A percentile compares a stretch with the other conserved stretches of the same genome.
Conservation (phyloP, 2,329 filamentous ascomycete genomes). For the Cephalotrichum gorgonifer region DNA sequence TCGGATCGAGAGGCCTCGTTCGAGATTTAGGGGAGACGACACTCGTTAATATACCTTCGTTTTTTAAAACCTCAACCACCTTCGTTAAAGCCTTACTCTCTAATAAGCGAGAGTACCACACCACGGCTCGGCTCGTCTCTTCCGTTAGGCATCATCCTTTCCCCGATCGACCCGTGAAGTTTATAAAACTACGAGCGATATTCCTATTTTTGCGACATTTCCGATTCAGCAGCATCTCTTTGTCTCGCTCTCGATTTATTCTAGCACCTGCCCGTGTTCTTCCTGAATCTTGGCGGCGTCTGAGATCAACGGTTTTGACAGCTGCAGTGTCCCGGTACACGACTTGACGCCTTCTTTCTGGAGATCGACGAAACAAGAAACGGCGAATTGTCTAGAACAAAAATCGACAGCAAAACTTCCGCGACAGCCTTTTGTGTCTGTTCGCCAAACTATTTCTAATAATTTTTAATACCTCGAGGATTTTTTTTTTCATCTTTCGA, state of each 20-base stretch:
- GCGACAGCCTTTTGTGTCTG: background rate
- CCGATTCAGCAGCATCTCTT: background rate
- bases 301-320: background rate
- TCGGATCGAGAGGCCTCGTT: no score
- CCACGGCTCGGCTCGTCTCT: no score
- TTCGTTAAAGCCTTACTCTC: no score
- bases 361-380: background rate
- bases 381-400: background rate
- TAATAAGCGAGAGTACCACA: no score
- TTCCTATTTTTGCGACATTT: no score
- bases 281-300: background rate
- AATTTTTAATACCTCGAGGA: conserved; percentile 1
- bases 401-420: background rate
- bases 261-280: background rate
- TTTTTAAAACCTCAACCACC: no score
- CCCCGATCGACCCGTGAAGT: no score
- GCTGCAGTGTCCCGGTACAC: background rate
- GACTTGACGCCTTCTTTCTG: background rate
- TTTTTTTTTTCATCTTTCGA: background rate
- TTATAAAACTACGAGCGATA: no score
- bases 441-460: background rate
- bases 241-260: background rate
- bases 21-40: no score
- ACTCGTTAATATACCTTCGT: no score
- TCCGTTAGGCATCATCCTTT: no score